Evolutionary conservation across 352 stramenopile species (phyloP), one percentile per base, ranked within the genome.

Genomic region (Globisporangium carolinianum): DNA sequence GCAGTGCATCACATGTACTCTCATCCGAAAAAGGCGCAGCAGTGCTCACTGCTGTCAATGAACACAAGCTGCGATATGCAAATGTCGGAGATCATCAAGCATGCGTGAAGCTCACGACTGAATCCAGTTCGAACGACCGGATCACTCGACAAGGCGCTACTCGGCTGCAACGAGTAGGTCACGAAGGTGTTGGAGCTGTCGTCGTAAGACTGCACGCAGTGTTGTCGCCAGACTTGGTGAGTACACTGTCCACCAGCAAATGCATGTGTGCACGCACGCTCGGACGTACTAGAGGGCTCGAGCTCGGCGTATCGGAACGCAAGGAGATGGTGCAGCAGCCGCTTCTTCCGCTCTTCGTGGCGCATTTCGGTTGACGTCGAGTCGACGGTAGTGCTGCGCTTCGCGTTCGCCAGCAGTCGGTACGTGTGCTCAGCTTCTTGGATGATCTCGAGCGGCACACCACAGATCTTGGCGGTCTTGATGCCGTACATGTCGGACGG

Each of bases 1-100:
- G 97, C 90, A 2, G 91, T 98, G 37, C 96, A 99, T 79, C 92
- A 96, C 61, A 98, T 98, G 87, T 95, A 98, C 79, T 98, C 97
- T 76, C 87, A 98, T 72, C 91, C 95, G 37, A 87, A 81, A 9
- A 94, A 99, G 65, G 95, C 98, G 39, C 95, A 98, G 73, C 95
- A 98, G 73, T 98, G 95, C 75, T 98, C 96, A 35, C 73, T 99
- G 36, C 73, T 99, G 39, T 97, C 84, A 53, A 98, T 98, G 80
- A 99, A 98, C 84, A 98, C 96, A 2, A 95, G 96, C 41, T 96
- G 90, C 41, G 97, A 89, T 69, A 95, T 87, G 3, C 88, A 32
- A 32, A 32, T 3, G 24, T 32, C 2, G 24, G 24, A 32, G 24
- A 3, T 32, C 24, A 32, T 32, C 24, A 32, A 32, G 24, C 24